A percentile compares a stretch with the other conserved stretches of the same genome.
Conservation (phyloP, 2,329 filamentous ascomycete species). For the Monosporascus sp. region DNA sequence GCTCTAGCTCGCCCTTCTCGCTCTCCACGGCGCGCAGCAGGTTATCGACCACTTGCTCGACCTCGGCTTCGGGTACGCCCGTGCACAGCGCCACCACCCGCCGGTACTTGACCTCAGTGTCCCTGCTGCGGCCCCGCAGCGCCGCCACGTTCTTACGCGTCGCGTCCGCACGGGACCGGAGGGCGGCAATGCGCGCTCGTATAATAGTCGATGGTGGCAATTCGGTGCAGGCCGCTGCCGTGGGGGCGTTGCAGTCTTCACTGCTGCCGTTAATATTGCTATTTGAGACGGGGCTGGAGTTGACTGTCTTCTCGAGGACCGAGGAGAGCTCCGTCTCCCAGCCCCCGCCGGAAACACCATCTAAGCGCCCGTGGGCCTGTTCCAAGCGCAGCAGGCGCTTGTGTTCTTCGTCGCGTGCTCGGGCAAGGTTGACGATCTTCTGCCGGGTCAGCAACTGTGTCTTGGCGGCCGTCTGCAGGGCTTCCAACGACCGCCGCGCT, state of each 20-base stretch:
- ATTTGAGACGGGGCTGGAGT: not conserved
- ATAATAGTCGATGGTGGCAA: constrained; percentile 59
- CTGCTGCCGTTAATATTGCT: constrained; percentile 23
- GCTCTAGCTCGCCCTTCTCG: constrained; percentile 70
- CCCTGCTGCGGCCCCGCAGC: constrained; percentile 73
- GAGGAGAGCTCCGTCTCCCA: constrained; percentile 52
- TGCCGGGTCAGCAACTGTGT: constrained; percentile 61
- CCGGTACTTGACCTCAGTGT: constrained; percentile 82
- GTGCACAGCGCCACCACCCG: constrained; percentile 86
- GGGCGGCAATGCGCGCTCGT: constrained; percentile 62
- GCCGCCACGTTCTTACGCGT: constrained; percentile 63
- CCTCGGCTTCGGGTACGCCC: constrained; percentile 67
- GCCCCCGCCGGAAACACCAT: constrained; percentile 33
- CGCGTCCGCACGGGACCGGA: constrained; percentile 61
- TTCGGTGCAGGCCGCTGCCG: constrained; percentile 32
- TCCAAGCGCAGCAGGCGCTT: constrained; percentile 43
- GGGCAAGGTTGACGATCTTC: constrained; percentile 72
- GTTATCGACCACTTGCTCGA: constrained; percentile 74
- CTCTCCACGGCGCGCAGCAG: constrained; percentile 86
- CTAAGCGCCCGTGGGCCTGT: constrained; percentile 35
- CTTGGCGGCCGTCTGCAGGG: constrained; percentile 59
- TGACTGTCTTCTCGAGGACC: constrained; percentile 30
- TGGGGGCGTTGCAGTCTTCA: constrained; percentile 22
- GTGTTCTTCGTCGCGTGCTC: constrained; percentile 67
- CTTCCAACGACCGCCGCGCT: constrained; percentile 67